Evolutionary conservation across 768 basidiomycete genomes (phyloP).

Genomic region (Lyophyllum shimeji): DNA sequence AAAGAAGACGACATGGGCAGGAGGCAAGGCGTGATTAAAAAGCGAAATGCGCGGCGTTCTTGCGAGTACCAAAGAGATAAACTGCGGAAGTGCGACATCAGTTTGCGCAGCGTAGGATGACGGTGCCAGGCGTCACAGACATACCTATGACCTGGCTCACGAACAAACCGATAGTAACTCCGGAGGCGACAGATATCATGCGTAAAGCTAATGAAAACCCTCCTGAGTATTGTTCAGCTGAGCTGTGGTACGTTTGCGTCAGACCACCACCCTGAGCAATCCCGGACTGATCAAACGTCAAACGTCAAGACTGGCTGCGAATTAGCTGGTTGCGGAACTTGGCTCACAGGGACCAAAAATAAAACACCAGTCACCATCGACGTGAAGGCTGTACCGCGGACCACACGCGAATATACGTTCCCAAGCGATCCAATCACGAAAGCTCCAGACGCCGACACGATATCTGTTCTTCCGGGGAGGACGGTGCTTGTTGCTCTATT

Average conservation of each 20-base stretch:
- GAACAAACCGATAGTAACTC: conserved; percentile 84
- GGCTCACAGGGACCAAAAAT: conserved; percentile 81
- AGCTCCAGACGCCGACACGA: conserved; percentile 78
- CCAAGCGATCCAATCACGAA: conserved; percentile 78
- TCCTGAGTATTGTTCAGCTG: conserved; percentile 69
- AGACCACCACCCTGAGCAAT: conserved; percentile 76
- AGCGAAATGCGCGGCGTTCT: conserved; percentile 73
- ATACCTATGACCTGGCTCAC: conserved; percentile 68
- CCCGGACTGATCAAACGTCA: conserved; percentile 50
- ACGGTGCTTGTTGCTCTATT: conserved; percentile 62
- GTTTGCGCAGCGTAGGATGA: not conserved
- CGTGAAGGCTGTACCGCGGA: conserved; percentile 82
- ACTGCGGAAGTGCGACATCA: conserved; percentile 31
- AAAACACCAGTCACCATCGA: conserved; percentile 94
- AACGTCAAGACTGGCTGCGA: not conserved
- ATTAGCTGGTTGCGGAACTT: not conserved
- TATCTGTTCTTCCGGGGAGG: conserved; percentile 66
- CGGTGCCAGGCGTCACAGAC: conserved; percentile 9
- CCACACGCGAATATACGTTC: conserved; percentile 75
- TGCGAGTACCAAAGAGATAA: conserved; percentile 72
- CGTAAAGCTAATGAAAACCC: conserved; percentile 79
- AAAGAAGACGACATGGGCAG: conserved; percentile 1
- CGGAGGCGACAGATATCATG: conserved; percentile 83
- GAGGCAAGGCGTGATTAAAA: conserved; percentile 42
- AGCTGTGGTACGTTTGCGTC: conserved; percentile 56